phyloP scores from a whole-genome alignment of 257 asterid species.

The Capsicum baccatum region DNA sequence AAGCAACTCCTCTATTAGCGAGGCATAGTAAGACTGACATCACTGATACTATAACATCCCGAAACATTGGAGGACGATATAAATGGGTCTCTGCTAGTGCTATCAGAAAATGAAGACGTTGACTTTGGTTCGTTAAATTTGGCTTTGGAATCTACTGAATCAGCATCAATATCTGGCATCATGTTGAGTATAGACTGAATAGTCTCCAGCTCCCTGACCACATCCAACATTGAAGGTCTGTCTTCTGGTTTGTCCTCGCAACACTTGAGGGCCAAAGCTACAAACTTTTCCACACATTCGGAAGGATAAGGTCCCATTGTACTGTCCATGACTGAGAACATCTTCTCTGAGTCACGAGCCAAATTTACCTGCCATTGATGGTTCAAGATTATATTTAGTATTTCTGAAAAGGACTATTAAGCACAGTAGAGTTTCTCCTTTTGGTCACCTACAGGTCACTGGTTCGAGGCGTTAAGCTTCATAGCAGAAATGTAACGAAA shows the following conservation, averaged over 20 bases:
- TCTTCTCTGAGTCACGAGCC: conserved; percentile 64
- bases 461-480: background rate
- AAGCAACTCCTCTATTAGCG: conserved; percentile 51
- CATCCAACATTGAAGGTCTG: conserved; percentile 74
- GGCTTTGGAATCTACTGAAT: conserved; percentile 44
- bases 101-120: conserved; percentile 42
- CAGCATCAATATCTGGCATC: conserved; percentile 47
- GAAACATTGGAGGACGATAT: conserved; percentile 45
- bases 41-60: conserved; percentile 62
- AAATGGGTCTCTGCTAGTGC: conserved; percentile 44
- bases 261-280: conserved; percentile 71
- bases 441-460: too few relatives aligned
- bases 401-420: background rate
- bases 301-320: conserved; percentile 75
- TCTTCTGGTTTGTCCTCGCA: conserved; percentile 70
- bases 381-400: background rate
- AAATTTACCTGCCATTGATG: conserved; percentile 56
- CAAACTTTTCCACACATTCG: conserved; percentile 62
- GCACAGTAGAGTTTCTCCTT: background rate
- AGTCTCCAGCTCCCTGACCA: conserved; percentile 82
- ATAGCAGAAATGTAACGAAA: background rate
- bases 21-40: conserved; percentile 54
- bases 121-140: conserved; percentile 43
- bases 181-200: conserved; percentile 41
- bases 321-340: conserved; percentile 70